Evolutionary conservation across 2,329 filamentous ascomycete genomes (phyloP).

Genomic region (Colletotrichum eleusines): DNA sequence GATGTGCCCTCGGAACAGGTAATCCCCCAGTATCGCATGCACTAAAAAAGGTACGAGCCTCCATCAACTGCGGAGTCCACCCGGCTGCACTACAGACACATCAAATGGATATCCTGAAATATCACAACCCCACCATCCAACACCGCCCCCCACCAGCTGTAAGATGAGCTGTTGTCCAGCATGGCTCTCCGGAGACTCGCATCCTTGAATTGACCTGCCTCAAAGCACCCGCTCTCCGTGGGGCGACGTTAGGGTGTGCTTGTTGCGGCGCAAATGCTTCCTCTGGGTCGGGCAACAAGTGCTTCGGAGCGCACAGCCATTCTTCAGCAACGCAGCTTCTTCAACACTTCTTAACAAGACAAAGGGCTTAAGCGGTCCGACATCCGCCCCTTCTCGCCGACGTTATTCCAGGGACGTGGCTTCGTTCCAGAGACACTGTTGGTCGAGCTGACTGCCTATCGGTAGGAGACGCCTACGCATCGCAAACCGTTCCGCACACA

Average conservation of each 20-base stretch:
- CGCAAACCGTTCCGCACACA: conserved; percentile 1
- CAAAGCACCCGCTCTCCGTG: neutral
- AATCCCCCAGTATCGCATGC: conserved; percentile 16
- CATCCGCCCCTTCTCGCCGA: conserved; percentile 22
- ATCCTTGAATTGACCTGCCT: conserved; percentile 18
- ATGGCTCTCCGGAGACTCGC: conserved; percentile 9
- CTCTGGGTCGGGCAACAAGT: neutral
- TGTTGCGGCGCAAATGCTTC: conserved; percentile 2
- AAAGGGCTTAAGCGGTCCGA: conserved; percentile 16
- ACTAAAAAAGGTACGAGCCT: conserved; percentile 34
- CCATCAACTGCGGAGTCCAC: conserved; percentile 33
- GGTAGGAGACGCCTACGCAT: conserved; percentile 20
- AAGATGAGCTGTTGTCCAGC: conserved; percentile 30
- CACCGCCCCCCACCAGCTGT: conserved; percentile 33
- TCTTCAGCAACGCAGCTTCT: conserved; percentile 12
- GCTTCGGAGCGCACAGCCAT: conserved; percentile 9
- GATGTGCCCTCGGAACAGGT: conserved; percentile 17
- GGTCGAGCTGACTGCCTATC: conserved; percentile 23
- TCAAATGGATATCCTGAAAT: conserved; percentile 36
- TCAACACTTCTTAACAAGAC: neutral
- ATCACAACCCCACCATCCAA: conserved; percentile 35
- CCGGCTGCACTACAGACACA: conserved; percentile 23
- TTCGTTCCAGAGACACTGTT: conserved; percentile 9
- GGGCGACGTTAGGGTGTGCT: conserved; percentile 5
- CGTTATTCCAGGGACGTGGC: conserved; percentile 10